These are phyloP conservation scores for Dipteronia sinensis DNA, from an alignment of 345 rosid species.

Conservation along the genomic window DNA sequence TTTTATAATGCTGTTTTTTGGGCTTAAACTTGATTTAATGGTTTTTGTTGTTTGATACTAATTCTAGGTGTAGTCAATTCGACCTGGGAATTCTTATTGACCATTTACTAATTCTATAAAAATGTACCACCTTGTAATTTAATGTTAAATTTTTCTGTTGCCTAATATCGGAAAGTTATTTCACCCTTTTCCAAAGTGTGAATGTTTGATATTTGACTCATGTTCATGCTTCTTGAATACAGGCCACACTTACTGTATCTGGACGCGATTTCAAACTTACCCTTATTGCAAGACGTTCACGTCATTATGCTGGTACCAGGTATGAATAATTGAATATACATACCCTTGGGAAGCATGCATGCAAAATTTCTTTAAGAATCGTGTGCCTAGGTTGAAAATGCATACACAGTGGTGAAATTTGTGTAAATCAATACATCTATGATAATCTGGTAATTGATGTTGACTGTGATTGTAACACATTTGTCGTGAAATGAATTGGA, in stretches of 20 bases:
- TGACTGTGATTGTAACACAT: neutral
- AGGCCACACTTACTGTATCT: slow-evolving; percentile 72
- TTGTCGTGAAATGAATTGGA: slow-evolving; percentile 7
- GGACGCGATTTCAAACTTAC: slow-evolving; percentile 83
- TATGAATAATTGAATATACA: slow-evolving; percentile 26
- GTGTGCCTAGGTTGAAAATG: neutral
- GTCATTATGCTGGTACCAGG: slow-evolving; percentile 99
- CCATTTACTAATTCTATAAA: neutral
- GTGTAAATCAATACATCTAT: slow-evolving; percentile 1
- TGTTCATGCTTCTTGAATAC: slow-evolving; percentile 32
- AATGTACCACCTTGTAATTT: neutral
- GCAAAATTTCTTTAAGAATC: neutral
- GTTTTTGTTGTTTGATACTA: neutral
- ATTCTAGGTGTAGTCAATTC: neutral
- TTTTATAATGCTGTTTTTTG: neutral
- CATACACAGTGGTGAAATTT: neutral
- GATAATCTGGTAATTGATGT: slow-evolving; percentile 7
- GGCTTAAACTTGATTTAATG: neutral
- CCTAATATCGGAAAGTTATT: too few species aligned
- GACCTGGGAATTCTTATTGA: neutral
- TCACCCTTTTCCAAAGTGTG: neutral
- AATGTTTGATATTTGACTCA: slow-evolving; percentile 23
- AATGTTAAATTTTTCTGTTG: neutral
- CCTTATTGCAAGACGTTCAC: slow-evolving; percentile 96
- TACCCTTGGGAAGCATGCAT: neutral